Evolutionary conservation across 192 early-diverging fungal species (phyloP).

Genomic region (Coemansia sp.): DNA sequence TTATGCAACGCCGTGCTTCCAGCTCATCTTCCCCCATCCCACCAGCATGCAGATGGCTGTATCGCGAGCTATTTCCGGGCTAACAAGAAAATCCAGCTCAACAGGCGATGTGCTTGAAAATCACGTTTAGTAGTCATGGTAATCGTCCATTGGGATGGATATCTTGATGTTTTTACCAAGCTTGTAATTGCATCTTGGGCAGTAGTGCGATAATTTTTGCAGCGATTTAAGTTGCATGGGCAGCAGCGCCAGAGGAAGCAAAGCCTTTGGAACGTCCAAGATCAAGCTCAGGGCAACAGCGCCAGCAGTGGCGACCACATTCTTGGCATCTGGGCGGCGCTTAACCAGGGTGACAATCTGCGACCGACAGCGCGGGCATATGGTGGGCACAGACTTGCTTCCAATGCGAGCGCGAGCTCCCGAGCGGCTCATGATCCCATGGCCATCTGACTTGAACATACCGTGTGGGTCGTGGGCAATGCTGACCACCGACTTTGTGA

Average conservation of each 20-base stretch:
- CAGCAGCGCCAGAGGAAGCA: constrained; percentile 36
- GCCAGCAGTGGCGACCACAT: constrained; percentile 26
- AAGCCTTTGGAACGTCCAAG: constrained; percentile 20
- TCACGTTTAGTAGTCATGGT: neutral
- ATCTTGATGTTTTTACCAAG: constrained; percentile 44
- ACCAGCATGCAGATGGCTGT: neutral
- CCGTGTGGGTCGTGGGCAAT: constrained; percentile 38
- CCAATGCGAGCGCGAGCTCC: constrained; percentile 22
- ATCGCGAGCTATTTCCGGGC: neutral
- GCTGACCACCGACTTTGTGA: constrained; percentile 26
- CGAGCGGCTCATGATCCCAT: constrained; percentile 7
- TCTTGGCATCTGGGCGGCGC: constrained; percentile 25
- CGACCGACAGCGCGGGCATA: constrained; percentile 35
- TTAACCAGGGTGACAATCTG: constrained; percentile 37
- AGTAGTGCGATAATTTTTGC: constrained; percentile 33
- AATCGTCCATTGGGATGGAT: constrained; percentile 14
- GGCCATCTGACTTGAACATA: constrained; percentile 29
- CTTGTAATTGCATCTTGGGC: constrained; percentile 43
- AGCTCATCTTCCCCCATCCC: neutral
- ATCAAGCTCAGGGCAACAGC: constrained; percentile 27
- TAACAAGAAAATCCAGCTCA: no score
- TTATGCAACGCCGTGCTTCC: neutral
- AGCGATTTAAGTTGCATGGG: constrained; percentile 43
- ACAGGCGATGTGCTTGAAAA: no score
- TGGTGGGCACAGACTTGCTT: constrained; percentile 29